Evolutionary conservation across 331 rosid species (phyloP).

Genomic region (Pyracantha coccinea): DNA sequence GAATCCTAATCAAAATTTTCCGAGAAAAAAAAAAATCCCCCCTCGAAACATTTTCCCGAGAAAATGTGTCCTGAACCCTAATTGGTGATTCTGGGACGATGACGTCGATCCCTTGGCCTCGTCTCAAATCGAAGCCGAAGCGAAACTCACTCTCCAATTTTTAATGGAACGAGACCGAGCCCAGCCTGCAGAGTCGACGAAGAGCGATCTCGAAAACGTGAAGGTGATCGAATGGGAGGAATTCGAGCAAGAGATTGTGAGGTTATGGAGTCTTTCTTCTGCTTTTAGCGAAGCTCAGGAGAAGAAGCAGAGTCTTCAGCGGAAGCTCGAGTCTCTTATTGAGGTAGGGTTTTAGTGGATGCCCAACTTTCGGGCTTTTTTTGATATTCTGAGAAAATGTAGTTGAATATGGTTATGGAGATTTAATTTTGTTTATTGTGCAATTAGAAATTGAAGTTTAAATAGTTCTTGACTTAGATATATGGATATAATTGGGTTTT

Average conservation of each 20-base stretch:
- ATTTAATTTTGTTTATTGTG: neutral
- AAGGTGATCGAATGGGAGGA: conserved; percentile 78
- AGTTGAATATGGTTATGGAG: neutral
- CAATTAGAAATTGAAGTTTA: neutral
- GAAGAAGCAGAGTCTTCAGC: conserved; percentile 48
- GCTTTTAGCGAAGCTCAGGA: conserved; percentile 55
- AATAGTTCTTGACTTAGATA: neutral
- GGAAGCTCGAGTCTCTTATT: conserved; percentile 49
- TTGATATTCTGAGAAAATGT: neutral
- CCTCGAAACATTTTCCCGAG: neutral
- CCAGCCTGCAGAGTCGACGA: conserved; percentile 10
- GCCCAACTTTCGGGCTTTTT: neutral
- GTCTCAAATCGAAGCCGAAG: conserved; percentile 10
- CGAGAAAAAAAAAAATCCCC: neutral
- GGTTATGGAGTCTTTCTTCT: conserved; percentile 74
- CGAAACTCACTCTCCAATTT: conserved; percentile 1
- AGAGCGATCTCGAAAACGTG: conserved; percentile 39
- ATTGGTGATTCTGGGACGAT: conserved; percentile 42
- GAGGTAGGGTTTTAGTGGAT: conserved; percentile 52
- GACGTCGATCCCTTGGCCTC: conserved; percentile 46
- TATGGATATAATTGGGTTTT: neutral
- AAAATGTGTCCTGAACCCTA: conserved; percentile 1
- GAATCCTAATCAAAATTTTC: neutral
- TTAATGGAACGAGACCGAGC: conserved; percentile 49
- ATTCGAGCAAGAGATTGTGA: conserved; percentile 73